These are phyloP conservation scores for Trypanosoma boissoni DNA, from an alignment of 208 protist genomes.

Conservation along the genomic window DNA sequence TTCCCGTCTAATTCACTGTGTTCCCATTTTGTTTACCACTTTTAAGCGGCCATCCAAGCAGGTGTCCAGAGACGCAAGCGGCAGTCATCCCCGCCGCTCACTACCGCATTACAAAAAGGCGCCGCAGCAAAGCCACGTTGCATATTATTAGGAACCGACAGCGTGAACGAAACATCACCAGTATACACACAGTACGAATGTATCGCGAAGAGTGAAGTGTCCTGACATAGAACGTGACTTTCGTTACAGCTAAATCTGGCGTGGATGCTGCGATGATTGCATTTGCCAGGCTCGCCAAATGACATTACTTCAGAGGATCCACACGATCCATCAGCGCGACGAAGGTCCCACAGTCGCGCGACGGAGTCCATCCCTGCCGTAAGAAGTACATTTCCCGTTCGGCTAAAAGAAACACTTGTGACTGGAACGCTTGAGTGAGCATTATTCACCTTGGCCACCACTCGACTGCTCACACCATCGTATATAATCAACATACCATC, in stretches of 20 bases:
- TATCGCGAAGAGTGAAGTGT: slow-evolving; percentile 53
- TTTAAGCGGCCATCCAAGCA: slow-evolving; percentile 48
- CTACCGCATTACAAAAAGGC: slow-evolving; percentile 50
- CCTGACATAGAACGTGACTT: slow-evolving; percentile 67
- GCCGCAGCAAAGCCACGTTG: slow-evolving; percentile 56
- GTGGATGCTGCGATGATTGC: slow-evolving; percentile 66
- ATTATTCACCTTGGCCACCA: slow-evolving; percentile 46
- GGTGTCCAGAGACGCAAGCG: slow-evolving; percentile 81
- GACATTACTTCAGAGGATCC: slow-evolving; percentile 48
- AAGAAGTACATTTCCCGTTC: slow-evolving; percentile 72
- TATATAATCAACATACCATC: slow-evolving; percentile 78
- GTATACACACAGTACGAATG: slow-evolving; percentile 73
- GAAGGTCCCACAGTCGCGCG: slow-evolving; percentile 80
- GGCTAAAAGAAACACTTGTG: slow-evolving; percentile 79
- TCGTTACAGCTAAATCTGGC: slow-evolving; percentile 73
- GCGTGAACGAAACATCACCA: slow-evolving; percentile 46
- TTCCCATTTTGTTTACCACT: neutral
- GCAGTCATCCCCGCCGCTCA: slow-evolving; percentile 82
- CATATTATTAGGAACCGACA: slow-evolving; percentile 60
- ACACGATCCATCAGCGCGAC: slow-evolving; percentile 30
- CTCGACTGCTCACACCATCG: slow-evolving; percentile 71
- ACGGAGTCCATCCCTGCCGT: slow-evolving; percentile 83
- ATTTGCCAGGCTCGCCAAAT: slow-evolving; percentile 75
- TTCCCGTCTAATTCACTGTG: neutral
- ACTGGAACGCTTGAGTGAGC: slow-evolving; percentile 75